Evolutionary conservation across 2,329 filamentous ascomycete genomes (phyloP), one percentile per base, ranked within the genome.

Genomic region (Chaetoscypha palmicola): DNA sequence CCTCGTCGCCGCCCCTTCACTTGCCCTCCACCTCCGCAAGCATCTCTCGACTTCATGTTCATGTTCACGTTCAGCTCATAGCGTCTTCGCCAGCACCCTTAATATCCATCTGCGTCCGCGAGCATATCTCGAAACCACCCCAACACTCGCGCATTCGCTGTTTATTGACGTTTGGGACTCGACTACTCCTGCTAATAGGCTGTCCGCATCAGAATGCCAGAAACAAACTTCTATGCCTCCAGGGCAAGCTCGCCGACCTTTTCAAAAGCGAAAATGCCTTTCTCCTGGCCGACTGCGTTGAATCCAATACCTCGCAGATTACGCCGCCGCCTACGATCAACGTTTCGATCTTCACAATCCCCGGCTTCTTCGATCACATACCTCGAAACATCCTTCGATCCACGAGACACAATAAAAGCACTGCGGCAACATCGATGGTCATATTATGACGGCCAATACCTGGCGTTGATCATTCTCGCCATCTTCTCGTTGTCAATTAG

Each of bases 401-500:
- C 87, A 4, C 71, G 76, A 58, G 83, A 94, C 60, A 89, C 88
- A 10, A 66, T 96, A 49, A 77, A 79, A 48, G 77, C 83, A 28
- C 71, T 96, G 51, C 82, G 83, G 57, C 76, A 76, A 48, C 87
- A 92, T 62, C 79, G 79, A 52, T 96, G 87, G 86, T 83, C 77
- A 40, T 70, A 82, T 40, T 85, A 89, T 62, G 91, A 97, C 65
- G 75, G 85, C 31, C 90, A 96, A 67, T 94, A 96, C 64, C 64
- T 87, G 39, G 70, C 91, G 45, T 68, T 94, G 21, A 76, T 81
- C 47, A 74, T 83, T 42, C 66, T 94, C 38, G 80, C 79, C 55
- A 78, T 94, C 55, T 95, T 95, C 68, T 88, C 83, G 41, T 73
- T 96, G 49, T 84, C 76, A 57, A 80, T 96, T 51, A 87, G 91